phyloP scores from a whole-genome alignment of 2,329 filamentous ascomycete species.

The Neocatenulostroma microsporum region DNA sequence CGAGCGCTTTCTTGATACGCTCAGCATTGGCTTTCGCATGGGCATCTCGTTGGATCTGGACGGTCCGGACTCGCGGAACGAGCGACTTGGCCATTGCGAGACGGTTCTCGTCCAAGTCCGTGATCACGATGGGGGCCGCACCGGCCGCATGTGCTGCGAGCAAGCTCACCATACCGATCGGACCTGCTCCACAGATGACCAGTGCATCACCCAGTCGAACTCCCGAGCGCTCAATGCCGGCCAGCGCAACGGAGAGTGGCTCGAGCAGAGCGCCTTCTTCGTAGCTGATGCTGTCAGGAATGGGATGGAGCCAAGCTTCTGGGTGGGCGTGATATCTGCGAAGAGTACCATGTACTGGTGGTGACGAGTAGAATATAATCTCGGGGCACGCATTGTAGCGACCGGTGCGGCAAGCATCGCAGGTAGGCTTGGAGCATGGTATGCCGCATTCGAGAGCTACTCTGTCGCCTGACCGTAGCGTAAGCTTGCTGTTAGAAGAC shows the following conservation, averaged over 20 bases:
- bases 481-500: no score
- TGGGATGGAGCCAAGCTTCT: conserved; percentile 92
- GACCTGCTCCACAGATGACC: conserved; percentile 84
- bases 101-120: conserved; percentile 83
- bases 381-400: conserved; percentile 91
- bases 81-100: conserved; percentile 78
- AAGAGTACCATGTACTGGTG: conserved; percentile 77
- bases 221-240: conserved; percentile 74
- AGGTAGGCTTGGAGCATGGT: conserved; percentile 81
- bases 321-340: conserved; percentile 93
- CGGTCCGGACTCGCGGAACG: conserved; percentile 69
- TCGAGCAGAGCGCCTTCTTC: conserved; percentile 88
- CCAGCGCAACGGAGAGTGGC: conserved; percentile 80
- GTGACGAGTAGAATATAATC: conserved; percentile 82
- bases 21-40: conserved; percentile 61
- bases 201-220: conserved; percentile 79
- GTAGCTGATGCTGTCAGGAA: conserved; percentile 81
- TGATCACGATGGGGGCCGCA: conserved; percentile 84
- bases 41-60: conserved; percentile 71
- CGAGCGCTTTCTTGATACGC: conserved; percentile 65
- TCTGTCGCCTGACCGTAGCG: conserved; percentile 81
- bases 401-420: conserved; percentile 84
- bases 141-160: conserved; percentile 80
- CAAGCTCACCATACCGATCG: conserved; percentile 81
- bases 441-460: conserved; percentile 92